A percentile compares a stretch with the other conserved stretches of the same genome.
Conservation (phyloP, 805 yeast species). For the Zygosaccharomyces bisporus region DNA sequence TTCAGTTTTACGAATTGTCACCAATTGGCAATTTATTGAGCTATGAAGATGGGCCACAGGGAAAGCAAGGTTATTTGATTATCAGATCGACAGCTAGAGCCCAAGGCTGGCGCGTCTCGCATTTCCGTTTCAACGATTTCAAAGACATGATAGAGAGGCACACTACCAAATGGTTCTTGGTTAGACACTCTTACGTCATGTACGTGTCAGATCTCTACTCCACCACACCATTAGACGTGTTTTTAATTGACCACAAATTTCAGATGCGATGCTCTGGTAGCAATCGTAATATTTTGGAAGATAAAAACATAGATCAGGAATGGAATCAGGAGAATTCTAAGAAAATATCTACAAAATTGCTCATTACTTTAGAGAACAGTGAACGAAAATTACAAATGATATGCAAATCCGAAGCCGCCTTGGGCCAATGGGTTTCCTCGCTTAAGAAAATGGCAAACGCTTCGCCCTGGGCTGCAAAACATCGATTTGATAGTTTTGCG, state of each 20-base stretch:
- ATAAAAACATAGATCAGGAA: slow-evolving; percentile 29
- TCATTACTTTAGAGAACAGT: slow-evolving; percentile 60
- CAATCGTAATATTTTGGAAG: slow-evolving; percentile 21
- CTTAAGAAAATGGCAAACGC: slow-evolving; percentile 62
- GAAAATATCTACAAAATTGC: slow-evolving; percentile 49
- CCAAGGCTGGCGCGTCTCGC: slow-evolving; percentile 96
- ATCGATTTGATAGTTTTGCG: slow-evolving; percentile 87
- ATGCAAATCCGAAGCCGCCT: slow-evolving; percentile 60
- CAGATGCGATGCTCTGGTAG: slow-evolving; percentile 48
- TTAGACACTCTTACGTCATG: slow-evolving; percentile 78
- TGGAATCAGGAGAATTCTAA: slow-evolving; percentile 30
- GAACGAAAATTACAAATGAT: slow-evolving; percentile 75
- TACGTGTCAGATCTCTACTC: slow-evolving; percentile 83
- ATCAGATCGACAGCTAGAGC: slow-evolving; percentile 78
- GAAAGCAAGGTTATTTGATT: slow-evolving; percentile 84
- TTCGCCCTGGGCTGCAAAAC: slow-evolving; percentile 66
- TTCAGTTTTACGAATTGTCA: slow-evolving; percentile 86
- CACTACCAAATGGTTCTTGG: slow-evolving; percentile 86
- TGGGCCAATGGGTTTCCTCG: slow-evolving; percentile 72
- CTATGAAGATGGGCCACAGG: slow-evolving; percentile 74
- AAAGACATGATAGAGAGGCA: slow-evolving; percentile 88
- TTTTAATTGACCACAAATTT: slow-evolving; percentile 78
- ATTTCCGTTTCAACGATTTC: slow-evolving; percentile 72
- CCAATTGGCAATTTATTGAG: slow-evolving; percentile 81
- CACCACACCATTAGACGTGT: slow-evolving; percentile 87